Percentiles rank a stretch among this genome's conserved stretches.
Conservation (phyloP, 164 flowering plant genomes). For the Malania oleifera region DNA sequence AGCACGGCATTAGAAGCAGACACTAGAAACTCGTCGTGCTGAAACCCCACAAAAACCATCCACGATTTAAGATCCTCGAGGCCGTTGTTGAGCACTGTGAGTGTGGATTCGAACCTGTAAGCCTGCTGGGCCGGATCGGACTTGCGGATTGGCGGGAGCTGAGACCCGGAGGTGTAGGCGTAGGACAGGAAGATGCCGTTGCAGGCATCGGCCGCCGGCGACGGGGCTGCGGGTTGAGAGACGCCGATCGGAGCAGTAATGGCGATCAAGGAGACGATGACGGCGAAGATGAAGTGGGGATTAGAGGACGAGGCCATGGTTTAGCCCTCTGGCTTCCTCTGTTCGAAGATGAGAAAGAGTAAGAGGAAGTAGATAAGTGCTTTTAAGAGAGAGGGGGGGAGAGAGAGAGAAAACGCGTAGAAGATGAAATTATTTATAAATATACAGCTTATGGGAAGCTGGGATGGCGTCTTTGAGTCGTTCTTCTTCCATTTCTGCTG, state of each 20-base stretch:
- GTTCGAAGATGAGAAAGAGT: neutral
- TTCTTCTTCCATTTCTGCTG: too few relatives aligned
- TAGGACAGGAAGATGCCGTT: conserved; percentile 64
- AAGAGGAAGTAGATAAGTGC: neutral
- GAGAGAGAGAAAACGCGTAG: conserved; percentile 2
- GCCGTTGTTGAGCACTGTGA: conserved; percentile 55
- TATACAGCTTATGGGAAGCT: conserved; percentile 15
- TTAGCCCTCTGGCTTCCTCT: neutral
- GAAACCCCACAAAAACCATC: conserved; percentile 17
- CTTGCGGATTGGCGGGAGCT: conserved; percentile 32
- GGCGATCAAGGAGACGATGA: conserved; percentile 2
- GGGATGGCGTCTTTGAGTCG: neutral
- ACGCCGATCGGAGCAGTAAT: conserved; percentile 13
- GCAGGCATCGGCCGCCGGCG: conserved; percentile 36
- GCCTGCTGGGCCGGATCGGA: conserved; percentile 38
- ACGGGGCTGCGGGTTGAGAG: conserved; percentile 14
- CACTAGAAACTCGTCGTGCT: too few relatives aligned
- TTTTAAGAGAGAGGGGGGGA: neutral
- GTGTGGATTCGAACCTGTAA: conserved; percentile 59
- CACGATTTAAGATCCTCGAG: conserved; percentile 14
- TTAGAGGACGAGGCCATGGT: neutral
- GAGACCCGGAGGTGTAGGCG: conserved; percentile 23
- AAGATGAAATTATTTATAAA: too few relatives aligned
- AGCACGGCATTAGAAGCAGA: too few relatives aligned
- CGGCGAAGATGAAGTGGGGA: neutral